phyloP scores from a whole-genome alignment of 2,329 filamentous ascomycete genomes.

The Dothistroma pini region DNA sequence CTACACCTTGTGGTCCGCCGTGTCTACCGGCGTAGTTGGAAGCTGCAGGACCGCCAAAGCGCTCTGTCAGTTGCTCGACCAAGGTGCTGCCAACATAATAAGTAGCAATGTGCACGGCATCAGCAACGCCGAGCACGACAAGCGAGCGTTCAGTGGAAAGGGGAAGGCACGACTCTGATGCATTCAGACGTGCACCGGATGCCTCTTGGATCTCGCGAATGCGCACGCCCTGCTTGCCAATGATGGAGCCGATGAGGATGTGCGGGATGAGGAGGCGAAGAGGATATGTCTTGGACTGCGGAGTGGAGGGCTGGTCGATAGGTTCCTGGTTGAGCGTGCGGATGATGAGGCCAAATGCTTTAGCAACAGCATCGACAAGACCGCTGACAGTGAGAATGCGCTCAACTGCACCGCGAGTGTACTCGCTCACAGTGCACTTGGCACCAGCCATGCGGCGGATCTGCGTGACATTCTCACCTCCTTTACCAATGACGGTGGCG shows the following conservation, averaged over 20 bases:
- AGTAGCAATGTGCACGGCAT: constrained; percentile 97
- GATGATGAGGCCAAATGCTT: constrained; percentile 98
- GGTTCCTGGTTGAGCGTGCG: constrained; percentile 97
- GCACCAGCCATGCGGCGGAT: constrained; percentile 93
- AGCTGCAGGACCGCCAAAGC: constrained; percentile 90
- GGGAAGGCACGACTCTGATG: constrained; percentile 89
- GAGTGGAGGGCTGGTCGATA: constrained; percentile 78
- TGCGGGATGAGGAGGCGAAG: constrained; percentile 93
- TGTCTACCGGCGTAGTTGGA: constrained; percentile 97
- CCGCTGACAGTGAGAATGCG: constrained; percentile 97
- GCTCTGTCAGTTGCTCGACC: constrained; percentile 92
- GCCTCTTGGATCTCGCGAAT: constrained; percentile 99
- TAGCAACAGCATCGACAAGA: constrained; percentile 91
- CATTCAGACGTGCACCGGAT: constrained; percentile 92
- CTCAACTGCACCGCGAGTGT: constrained; percentile 93
- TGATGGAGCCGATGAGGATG: constrained; percentile 96
- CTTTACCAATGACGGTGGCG: constrained; percentile 97
- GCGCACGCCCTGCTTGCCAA: constrained; percentile 91
- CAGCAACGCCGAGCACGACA: constrained; percentile 94
- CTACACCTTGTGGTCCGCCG: constrained; percentile 85
- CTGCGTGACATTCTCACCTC: constrained; percentile 96
- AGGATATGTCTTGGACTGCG: constrained; percentile 95
- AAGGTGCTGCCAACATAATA: constrained; percentile 99
- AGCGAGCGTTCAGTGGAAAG: constrained; percentile 96
- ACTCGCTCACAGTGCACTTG: constrained; percentile 98